Evolutionary conservation across 768 basidiomycete genomes (phyloP), one percentile per base, ranked within the genome.

Genomic region (Termitomyces sp.): DNA sequence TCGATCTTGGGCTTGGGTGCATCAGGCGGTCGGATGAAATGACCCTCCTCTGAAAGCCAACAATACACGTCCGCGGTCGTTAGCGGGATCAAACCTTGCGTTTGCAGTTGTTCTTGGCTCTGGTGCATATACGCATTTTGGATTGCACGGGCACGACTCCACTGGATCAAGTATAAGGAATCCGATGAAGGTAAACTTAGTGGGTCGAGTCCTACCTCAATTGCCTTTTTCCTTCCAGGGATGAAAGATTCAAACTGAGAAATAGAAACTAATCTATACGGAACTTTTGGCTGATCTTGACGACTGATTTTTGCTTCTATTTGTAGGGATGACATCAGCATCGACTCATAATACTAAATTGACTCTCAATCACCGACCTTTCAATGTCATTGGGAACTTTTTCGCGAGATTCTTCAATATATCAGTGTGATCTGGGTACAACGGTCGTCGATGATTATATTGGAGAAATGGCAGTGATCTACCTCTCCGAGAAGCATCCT

Each of bases 181-280:
- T 24, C 33, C n/a, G 42, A 18, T 36, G 39, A 20, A 9, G 18
- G n/a, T 11, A 45, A 15, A 15, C 18, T 34, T 27, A n/a, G 18
- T 16, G n/a, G 39, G 18, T 36, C 22, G 20, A 42, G 39, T 56
- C 70, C 57, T 62, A 81, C 81, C 69, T 81, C 80, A 15, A 83
- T 80, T 4, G 81, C 81, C 66, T 82, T 82, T 55, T 76, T 71
- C 57, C 81, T 72, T 22, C 82, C 82, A 33, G 71, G 53, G 20
- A 76, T 64, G 6, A 81, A 66, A 36, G 59, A 64, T 30, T 70
- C 70, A 39, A 80, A 75, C 54, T 78, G 71, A 8, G 67, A 64
- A 20, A 66, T 71, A 6, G 72, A 54, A 6, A 72, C 75, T 4
- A 81, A 66, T 55, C 62, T 76, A 58, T 84, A 82, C 2, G 80